Percentiles rank a stretch among this genome's conserved stretches.
Evolutionary conservation across 495 filamentous ascomycete species (phyloP).

Genomic region (Penicillium alfredii): DNA sequence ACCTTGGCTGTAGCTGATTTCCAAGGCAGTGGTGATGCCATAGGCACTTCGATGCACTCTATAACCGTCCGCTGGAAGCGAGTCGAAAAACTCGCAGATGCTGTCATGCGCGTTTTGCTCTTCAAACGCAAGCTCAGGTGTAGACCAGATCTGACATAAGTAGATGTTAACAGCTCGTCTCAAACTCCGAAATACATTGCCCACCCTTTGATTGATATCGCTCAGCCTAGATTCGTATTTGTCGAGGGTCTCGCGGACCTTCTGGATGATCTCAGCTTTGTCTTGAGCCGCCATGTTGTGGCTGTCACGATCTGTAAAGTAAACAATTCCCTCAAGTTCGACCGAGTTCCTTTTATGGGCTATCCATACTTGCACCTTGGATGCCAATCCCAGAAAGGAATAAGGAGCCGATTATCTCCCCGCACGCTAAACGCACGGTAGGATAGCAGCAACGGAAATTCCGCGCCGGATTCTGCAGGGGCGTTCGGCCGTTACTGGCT

Average conservation of each 20-base stretch:
- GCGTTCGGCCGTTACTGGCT: too few relatives aligned
- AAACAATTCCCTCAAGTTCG: too few relatives aligned
- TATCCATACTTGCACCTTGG: too few relatives aligned
- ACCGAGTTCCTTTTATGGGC: too few relatives aligned
- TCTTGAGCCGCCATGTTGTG: too few relatives aligned
- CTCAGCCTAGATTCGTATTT: slow-evolving; percentile 29
- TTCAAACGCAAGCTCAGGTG: slow-evolving; percentile 49
- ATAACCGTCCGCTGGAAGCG: slow-evolving; percentile 20
- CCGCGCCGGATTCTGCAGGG: too few relatives aligned
- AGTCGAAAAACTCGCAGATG: slow-evolving; percentile 41
- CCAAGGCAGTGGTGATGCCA: slow-evolving; percentile 50
- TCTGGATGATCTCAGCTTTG: slow-evolving; percentile 19
- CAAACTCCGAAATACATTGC: too few relatives aligned
- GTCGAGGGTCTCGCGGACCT: slow-evolving; percentile 21
- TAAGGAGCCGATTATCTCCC: too few relatives aligned
- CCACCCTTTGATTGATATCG: slow-evolving; percentile 27
- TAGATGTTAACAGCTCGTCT: background rate
- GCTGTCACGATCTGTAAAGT: too few relatives aligned
- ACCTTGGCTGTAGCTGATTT: slow-evolving; percentile 44
- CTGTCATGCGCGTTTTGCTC: slow-evolving; percentile 47
- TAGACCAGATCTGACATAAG: slow-evolving; percentile 34
- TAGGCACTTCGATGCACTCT: slow-evolving; percentile 38
- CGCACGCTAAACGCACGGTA: too few relatives aligned
- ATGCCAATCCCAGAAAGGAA: too few relatives aligned
- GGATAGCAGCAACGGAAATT: too few relatives aligned